Evolutionary conservation across 306 rosid species (phyloP).

Genomic region (Ochetophila trinervis): DNA sequence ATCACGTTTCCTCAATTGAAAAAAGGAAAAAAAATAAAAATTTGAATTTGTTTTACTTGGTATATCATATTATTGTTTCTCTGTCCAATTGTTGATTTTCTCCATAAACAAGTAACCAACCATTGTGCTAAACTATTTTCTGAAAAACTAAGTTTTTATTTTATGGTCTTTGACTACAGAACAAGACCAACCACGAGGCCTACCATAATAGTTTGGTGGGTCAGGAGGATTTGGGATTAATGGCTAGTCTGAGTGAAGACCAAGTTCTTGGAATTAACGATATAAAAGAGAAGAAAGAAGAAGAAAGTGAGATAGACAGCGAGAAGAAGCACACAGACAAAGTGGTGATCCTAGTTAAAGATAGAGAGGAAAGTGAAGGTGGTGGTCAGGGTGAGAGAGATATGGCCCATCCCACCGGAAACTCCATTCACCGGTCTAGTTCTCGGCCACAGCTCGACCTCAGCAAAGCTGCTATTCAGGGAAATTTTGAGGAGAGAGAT

Average conservation of each 20-base stretch:
- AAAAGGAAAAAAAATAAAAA: not conserved
- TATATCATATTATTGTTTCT: not conserved
- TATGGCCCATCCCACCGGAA: constrained; percentile 60
- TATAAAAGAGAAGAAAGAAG: constrained; percentile 22
- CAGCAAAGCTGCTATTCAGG: constrained; percentile 91
- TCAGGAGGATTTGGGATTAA: constrained; percentile 39
- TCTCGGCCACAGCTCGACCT: constrained; percentile 95
- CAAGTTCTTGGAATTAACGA: constrained; percentile 43
- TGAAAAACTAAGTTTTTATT: too few relatives aligned
- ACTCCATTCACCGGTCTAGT: constrained; percentile 73
- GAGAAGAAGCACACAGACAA: constrained; percentile 16
- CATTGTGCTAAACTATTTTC: too few relatives aligned
- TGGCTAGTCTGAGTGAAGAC: constrained; percentile 54
- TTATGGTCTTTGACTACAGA: constrained; percentile 6
- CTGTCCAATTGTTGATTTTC: not conserved
- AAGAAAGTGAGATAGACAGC: constrained; percentile 20
- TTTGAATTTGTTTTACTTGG: not conserved
- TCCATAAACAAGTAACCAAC: too few relatives aligned
- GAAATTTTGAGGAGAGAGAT: constrained; percentile 75
- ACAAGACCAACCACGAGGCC: constrained; percentile 20
- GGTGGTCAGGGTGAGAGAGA: constrained; percentile 47
- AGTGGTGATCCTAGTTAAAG: not conserved
- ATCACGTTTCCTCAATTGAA: not conserved
- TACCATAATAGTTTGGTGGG: constrained; percentile 38
- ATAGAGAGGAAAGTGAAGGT: constrained; percentile 1